Base-by-base conservation (phyloP, 805 yeast species). In the Peterozyma toletana region DNA sequence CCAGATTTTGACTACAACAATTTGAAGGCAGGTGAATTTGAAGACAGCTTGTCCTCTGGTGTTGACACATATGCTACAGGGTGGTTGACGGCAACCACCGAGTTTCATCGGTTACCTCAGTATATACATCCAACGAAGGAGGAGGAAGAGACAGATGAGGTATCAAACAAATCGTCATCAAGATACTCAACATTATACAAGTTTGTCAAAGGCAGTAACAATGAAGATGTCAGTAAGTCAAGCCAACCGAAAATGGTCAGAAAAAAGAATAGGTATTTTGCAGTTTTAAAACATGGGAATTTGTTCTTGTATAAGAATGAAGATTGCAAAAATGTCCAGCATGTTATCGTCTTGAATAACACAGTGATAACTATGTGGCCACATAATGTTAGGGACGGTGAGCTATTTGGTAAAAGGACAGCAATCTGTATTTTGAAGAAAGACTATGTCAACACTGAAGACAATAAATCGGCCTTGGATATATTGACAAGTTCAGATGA, bases 311-410 rank as follows among this genome's bases (percentile, higher is more conserved):
- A 86, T 63, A 77, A 78, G 47, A 87, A 85, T 55, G 84, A 82
- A 47, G 66, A 69, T 39, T 70, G 78, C 57, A 73, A 70, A 55
- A 79, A 80, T 58, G 82, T 85, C 15, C 78, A 77, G 49, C 90
- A 87, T 60, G 96, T 86, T 9, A 78, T 93, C 47, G 88, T 86
- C 2, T 60, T 93, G 17, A 75, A 84, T 5, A 76, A 82, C 52
- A 78, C 78, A 51, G 68, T 87, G 33, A 83, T 89, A 1, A 67
- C 86, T 1, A 64, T 90, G 7, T 93, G 97, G 96, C 99, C 99
- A 1, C 75, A 90, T 33, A 64, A 69, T 40, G 59, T 83, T 33
- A 67, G 71, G 2, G 98, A 91, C 56, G 88, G 81, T 10, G 83
- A 85, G 53, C 62, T 93, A 29, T 93, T 89, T 59, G 79, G 91